Percentiles rank a stretch among this genome's conserved stretches.
phyloP scores from a whole-genome alignment of 73 alveolate species.

The Stentor coeruleus region DNA sequence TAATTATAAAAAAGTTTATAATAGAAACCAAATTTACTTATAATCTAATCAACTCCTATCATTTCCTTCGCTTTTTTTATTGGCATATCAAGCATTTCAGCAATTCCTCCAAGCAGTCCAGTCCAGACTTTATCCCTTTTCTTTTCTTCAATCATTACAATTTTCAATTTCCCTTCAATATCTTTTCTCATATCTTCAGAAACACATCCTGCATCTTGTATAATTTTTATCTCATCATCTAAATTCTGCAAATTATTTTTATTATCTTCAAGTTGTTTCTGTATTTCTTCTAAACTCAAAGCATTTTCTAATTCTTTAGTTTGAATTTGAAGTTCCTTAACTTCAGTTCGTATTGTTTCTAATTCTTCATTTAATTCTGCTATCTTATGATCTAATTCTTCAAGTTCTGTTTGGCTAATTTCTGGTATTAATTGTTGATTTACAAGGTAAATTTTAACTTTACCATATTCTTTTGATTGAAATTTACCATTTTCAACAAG shows the following conservation, averaged over 20 bases:
- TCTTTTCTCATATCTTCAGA: constrained; percentile 68
- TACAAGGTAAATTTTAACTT: constrained; percentile 72
- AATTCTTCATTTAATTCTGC: constrained; percentile 65
- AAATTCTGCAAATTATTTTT: constrained; percentile 54
- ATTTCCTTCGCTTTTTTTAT: constrained; percentile 58
- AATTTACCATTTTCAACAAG: constrained; percentile 66
- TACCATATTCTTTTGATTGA: constrained; percentile 76
- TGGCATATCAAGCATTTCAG: constrained; percentile 68
- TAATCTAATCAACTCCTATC: constrained; percentile 78
- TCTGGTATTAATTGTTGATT: constrained; percentile 70
- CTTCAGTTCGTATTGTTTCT: constrained; percentile 52
- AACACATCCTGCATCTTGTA: constrained; percentile 54
- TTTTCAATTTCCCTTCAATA: constrained; percentile 50
- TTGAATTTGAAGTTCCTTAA: constrained; percentile 47
- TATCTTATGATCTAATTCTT: constrained; percentile 62
- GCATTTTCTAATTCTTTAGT: constrained; percentile 54
- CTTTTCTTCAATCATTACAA: constrained; percentile 61
- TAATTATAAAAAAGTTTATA: too few relatives aligned
- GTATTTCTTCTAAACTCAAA: constrained; percentile 62
- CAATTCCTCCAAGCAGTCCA: constrained; percentile 69
- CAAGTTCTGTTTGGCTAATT: constrained; percentile 63
- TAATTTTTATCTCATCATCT: constrained; percentile 43
- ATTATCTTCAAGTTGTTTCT: constrained; percentile 44
- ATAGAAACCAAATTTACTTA: too few relatives aligned
- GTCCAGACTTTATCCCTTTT: constrained; percentile 77